Conservation (phyloP, 345 rosid genomes). For the Eutrema heterophyllum region DNA sequence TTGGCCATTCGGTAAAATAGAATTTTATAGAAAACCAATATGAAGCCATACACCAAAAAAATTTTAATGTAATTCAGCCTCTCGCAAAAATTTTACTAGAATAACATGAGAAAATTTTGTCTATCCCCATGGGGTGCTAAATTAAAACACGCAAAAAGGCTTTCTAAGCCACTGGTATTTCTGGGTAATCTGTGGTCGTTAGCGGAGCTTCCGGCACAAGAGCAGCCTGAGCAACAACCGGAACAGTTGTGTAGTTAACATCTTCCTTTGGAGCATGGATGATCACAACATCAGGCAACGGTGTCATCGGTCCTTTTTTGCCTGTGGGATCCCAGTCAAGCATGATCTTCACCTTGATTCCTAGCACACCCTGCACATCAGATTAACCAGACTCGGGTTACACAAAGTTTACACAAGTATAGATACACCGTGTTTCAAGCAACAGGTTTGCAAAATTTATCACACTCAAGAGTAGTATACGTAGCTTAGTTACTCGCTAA, state of each 20-base stretch:
- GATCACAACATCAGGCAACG: slow-evolving; percentile 73
- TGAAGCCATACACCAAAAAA: neutral
- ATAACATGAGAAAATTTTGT: neutral
- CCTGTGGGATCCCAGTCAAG: slow-evolving; percentile 78
- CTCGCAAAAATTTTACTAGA: neutral
- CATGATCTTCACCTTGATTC: slow-evolving; percentile 74
- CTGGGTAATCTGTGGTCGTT: slow-evolving; percentile 13
- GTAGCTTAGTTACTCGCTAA: neutral
- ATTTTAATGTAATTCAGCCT: neutral
- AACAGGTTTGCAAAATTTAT: neutral
- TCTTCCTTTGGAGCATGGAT: slow-evolving; percentile 86
- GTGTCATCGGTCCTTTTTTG: slow-evolving; percentile 56
- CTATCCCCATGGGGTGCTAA: neutral
- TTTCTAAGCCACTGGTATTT: slow-evolving; percentile 6
- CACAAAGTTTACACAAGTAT: neutral
- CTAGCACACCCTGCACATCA: slow-evolving; percentile 54
- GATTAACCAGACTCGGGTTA: neutral
- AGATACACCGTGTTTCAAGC: too few species aligned
- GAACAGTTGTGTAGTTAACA: slow-evolving; percentile 16
- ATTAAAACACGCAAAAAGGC: neutral
- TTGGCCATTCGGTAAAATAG: too few species aligned
- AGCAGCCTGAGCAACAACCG: neutral
- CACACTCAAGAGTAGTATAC: too few species aligned
- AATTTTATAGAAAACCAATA: neutral
- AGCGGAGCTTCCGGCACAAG: neutral